Conservation (phyloP, 2,329 filamentous ascomycete species). For the Ophiostoma sp. region DNA sequence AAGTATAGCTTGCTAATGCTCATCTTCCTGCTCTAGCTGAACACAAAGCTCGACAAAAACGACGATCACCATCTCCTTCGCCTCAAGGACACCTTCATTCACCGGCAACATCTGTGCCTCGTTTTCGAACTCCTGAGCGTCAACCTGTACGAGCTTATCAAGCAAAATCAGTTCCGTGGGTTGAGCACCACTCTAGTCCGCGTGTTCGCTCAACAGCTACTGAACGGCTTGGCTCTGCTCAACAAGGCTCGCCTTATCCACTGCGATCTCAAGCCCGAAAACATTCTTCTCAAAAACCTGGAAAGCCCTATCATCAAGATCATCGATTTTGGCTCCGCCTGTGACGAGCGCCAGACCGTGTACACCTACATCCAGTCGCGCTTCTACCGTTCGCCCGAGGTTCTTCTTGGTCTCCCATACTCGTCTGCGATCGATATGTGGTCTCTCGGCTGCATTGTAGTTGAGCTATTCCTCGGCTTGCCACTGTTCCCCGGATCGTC, state of each 20-base stretch:
- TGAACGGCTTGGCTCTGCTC: slow-evolving; percentile 84
- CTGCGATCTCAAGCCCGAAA: slow-evolving; percentile 96
- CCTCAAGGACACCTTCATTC: slow-evolving; percentile 96
- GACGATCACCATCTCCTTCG: slow-evolving; percentile 94
- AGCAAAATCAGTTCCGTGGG: slow-evolving; percentile 98
- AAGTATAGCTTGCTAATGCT: not conserved
- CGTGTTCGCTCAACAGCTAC: slow-evolving; percentile 92
- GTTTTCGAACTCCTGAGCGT: slow-evolving; percentile 96
- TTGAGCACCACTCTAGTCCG: slow-evolving; percentile 94
- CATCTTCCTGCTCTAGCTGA: slow-evolving; percentile 55
- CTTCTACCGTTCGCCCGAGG: slow-evolving; percentile 96
- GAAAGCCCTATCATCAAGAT: slow-evolving; percentile 99
- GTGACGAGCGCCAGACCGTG: slow-evolving; percentile 95
- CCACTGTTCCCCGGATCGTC: slow-evolving; percentile 95
- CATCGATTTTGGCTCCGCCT: slow-evolving; percentile 97
- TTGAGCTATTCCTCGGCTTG: slow-evolving; percentile 90
- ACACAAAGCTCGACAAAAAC: slow-evolving; percentile 98
- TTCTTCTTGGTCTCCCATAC: slow-evolving; percentile 90
- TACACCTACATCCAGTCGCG: slow-evolving; percentile 99
- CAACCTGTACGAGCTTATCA: slow-evolving; percentile 97
- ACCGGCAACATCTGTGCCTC: slow-evolving; percentile 90
- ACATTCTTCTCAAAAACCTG: slow-evolving; percentile 94
- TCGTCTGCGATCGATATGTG: slow-evolving; percentile 99
- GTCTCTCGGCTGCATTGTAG: slow-evolving; percentile 96
- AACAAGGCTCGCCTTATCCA: slow-evolving; percentile 97